Conservation (phyloP, 257 asterid genomes). For the Apocynum venetum region DNA sequence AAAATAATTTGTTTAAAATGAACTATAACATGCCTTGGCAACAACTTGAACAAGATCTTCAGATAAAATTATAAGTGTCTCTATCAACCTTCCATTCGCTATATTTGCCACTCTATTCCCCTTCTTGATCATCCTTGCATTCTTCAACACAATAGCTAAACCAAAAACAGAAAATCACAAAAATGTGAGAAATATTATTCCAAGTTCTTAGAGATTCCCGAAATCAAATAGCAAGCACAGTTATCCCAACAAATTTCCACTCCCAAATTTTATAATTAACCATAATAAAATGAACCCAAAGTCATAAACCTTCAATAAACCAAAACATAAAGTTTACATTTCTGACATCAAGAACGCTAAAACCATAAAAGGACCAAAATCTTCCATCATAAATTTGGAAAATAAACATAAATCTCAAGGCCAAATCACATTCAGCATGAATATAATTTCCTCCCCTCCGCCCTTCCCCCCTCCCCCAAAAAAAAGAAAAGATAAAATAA, state of each 20-base stretch:
- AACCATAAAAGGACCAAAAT: neutral
- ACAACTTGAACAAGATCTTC: constrained; percentile 89
- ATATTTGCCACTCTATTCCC: constrained; percentile 55
- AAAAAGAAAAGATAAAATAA: constrained; percentile 1
- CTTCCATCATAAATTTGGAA: neutral
- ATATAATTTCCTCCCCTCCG: neutral
- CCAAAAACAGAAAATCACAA: constrained; percentile 21
- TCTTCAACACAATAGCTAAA: constrained; percentile 80
- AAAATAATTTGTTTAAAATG: neutral
- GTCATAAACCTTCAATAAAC: neutral
- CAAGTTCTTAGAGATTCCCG: neutral
- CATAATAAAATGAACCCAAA: neutral
- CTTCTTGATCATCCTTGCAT: constrained; percentile 68
- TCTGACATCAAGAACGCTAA: neutral
- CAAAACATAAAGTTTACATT: neutral
- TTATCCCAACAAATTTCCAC: neutral
- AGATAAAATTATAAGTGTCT: constrained; percentile 63
- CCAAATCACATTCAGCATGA: constrained; percentile 20
- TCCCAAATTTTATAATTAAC: neutral
- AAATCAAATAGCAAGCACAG: neutral
- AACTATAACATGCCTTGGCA: constrained; percentile 54
- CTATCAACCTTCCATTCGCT: constrained; percentile 49
- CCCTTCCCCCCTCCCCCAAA: neutral
- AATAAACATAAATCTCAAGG: neutral
- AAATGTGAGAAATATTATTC: neutral